These are phyloP conservation scores for Saccharomycopsis oosterbeekiorum DNA, from an alignment of 805 yeast genomes.

Conservation along the genomic window DNA sequence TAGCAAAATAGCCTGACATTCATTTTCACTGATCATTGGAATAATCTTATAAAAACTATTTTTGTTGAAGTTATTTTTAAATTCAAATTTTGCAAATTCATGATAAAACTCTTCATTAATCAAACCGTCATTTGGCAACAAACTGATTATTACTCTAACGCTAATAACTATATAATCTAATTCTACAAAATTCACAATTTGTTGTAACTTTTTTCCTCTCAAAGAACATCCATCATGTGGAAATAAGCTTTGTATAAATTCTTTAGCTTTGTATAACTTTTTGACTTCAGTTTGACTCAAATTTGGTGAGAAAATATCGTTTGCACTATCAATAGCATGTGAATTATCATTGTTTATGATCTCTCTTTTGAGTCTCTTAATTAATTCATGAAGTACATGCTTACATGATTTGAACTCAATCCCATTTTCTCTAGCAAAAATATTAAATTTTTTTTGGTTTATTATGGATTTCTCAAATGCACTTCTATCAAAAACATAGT, in stretches of 20 bases:
- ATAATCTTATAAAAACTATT: slow-evolving; percentile 26
- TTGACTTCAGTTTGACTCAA: slow-evolving; percentile 4
- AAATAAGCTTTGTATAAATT: slow-evolving; percentile 8
- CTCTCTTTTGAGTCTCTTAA: not conserved
- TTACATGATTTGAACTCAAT: slow-evolving; percentile 3
- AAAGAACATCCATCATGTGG: slow-evolving; percentile 16
- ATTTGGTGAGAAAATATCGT: slow-evolving; percentile 10
- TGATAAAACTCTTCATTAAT: slow-evolving; percentile 3
- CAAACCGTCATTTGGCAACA: slow-evolving; percentile 12
- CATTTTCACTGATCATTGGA: slow-evolving; percentile 29
- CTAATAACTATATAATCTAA: not conserved
- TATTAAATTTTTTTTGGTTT: not conserved
- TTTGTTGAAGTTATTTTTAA: not conserved
- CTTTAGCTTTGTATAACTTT: slow-evolving; percentile 2
- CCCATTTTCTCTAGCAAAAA: slow-evolving; percentile 3
- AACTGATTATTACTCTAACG: slow-evolving; percentile 1
- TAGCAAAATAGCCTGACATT: slow-evolving; percentile 25
- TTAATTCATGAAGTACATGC: slow-evolving; percentile 4
- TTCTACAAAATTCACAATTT: not conserved
- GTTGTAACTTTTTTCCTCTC: slow-evolving; percentile 2
- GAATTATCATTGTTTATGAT: not conserved
- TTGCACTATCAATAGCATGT: not conserved
- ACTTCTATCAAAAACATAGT: slow-evolving; percentile 4
- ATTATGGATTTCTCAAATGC: slow-evolving; percentile 1
- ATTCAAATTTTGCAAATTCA: slow-evolving; percentile 1